These are phyloP conservation scores for Ligustrum vulgare DNA, from an alignment of 257 asterid genomes.

Conservation along the genomic window DNA sequence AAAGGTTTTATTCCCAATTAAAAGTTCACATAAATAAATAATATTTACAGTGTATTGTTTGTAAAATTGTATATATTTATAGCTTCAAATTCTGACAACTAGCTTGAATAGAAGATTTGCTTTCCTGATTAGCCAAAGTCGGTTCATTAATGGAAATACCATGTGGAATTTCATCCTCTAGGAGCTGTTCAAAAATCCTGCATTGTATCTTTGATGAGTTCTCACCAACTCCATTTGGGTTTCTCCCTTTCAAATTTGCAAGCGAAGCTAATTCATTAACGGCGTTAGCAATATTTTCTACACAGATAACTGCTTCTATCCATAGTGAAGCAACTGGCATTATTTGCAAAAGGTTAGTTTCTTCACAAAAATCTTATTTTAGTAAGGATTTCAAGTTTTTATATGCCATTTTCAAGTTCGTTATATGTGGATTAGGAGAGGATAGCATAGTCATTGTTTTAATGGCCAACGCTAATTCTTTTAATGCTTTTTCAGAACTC, in stretches of 20 bases:
- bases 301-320: conserved; percentile 42
- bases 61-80: background rate
- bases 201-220: background rate
- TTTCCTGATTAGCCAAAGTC: conserved; percentile 11
- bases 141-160: conserved; percentile 29
- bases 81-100: background rate
- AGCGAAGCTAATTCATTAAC: conserved; percentile 59
- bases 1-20: no score
- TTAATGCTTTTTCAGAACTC: conserved; percentile 63
- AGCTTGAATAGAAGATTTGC: conserved; percentile 17
- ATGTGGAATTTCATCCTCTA: conserved; percentile 2
- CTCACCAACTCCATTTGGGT: background rate
- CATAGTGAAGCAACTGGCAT: conserved; percentile 55
- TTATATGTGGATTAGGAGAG: conserved; percentile 33
- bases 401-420: conserved; percentile 43
- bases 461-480: conserved; percentile 50
- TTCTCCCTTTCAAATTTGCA: conserved; percentile 44
- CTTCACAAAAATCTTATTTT: conserved; percentile 40
- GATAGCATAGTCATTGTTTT: conserved; percentile 51
- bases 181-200: no score
- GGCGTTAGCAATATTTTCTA: conserved; percentile 51
- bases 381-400: conserved; percentile 45
- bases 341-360: conserved; percentile 36
- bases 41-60: background rate
- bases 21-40: no score